phyloP scores from a whole-genome alignment of 257 asterid species.

The Plantago ovata region DNA sequence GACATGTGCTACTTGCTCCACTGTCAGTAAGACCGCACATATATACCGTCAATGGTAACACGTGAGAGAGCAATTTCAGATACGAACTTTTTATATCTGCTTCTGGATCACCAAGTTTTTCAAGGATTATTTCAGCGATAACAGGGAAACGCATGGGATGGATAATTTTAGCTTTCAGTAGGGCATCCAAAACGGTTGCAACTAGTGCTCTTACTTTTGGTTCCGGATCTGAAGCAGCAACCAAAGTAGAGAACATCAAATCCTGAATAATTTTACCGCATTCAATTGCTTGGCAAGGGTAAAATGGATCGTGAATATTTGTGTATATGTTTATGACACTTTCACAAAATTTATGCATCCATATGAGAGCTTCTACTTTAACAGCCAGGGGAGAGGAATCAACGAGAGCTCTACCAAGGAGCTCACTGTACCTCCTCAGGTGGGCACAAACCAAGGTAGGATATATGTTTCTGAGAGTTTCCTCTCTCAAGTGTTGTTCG shows the following conservation, averaged over 20 bases:
- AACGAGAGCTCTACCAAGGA: conserved; percentile 68
- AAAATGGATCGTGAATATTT: conserved; percentile 38
- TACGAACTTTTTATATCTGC: conserved; percentile 55
- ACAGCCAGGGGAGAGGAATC: conserved; percentile 68
- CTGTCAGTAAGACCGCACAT: conserved; percentile 60
- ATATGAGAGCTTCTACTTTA: conserved; percentile 71
- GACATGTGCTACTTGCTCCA: conserved; percentile 38
- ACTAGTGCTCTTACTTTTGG: conserved; percentile 77
- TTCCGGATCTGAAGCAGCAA: conserved; percentile 85
- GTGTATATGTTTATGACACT: conserved; percentile 42
- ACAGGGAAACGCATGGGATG: conserved; percentile 63
- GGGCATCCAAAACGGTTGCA: conserved; percentile 63
- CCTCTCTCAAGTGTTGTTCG: conserved; percentile 34
- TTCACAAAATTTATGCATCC: conserved; percentile 71
- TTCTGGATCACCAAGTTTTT: conserved; percentile 91
- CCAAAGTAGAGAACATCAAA: conserved; percentile 63
- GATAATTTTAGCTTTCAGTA: conserved; percentile 77
- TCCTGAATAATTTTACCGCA: conserved; percentile 54
- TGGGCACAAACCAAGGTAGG: conserved; percentile 48
- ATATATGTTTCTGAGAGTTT: conserved; percentile 38
- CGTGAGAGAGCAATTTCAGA: conserved; percentile 65
- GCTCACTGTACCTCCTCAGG: conserved; percentile 50
- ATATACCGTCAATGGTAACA: conserved; percentile 66
- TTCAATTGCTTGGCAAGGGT: conserved; percentile 70
- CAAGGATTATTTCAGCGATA: conserved; percentile 70